These are phyloP conservation scores for Ichthyophthirius multifiliis DNA, from an alignment of 169 alveolate species.

Conservation along the genomic window DNA sequence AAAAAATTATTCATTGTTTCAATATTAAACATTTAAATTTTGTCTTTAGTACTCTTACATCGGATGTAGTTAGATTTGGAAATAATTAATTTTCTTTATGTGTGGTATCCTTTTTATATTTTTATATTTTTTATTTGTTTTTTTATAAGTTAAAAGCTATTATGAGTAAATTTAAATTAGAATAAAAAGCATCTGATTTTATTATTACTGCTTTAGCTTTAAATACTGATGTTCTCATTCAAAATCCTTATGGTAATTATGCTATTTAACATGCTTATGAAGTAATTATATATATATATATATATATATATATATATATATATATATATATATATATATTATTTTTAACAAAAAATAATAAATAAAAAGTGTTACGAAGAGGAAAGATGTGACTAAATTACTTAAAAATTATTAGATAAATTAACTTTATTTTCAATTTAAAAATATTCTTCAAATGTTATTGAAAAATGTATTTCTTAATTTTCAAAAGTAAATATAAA, in stretches of 20 bases:
- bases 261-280: slow-evolving; percentile 17
- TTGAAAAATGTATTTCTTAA: slow-evolving; percentile 8
- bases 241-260: slow-evolving; percentile 19
- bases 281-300: not conserved
- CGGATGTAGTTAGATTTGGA: not conserved
- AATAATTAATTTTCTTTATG: slow-evolving; percentile 1
- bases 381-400: not conserved
- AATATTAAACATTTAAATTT: not conserved
- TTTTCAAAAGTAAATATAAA: not conserved
- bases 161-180: slow-evolving; percentile 8
- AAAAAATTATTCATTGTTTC: slow-evolving; percentile 3
- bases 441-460: slow-evolving; percentile 16
- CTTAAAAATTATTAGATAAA: not conserved
- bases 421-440: not conserved
- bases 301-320: not conserved
- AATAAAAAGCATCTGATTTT: not conserved
- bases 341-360: not conserved
- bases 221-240: not conserved
- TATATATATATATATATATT: not conserved
- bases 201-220: not conserved
- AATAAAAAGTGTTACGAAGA: slow-evolving; percentile 7
- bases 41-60: not conserved
- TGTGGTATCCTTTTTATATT: not conserved
- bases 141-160: not conserved
- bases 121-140: not conserved